Evolutionary conservation across 306 rosid species (phyloP).

Genomic region (Dryas alaskensis): DNA sequence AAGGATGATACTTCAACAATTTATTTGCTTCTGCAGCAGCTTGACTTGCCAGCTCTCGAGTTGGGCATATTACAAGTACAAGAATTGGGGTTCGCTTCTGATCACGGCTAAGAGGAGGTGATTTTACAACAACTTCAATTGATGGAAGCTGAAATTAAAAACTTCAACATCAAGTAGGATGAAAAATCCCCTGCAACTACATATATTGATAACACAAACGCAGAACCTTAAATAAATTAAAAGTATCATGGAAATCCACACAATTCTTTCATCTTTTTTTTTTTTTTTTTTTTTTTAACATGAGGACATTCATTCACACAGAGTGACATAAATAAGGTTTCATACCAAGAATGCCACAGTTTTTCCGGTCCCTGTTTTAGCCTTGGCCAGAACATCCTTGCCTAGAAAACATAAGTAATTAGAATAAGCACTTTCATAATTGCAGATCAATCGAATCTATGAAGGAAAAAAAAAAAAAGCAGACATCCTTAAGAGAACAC

Average conservation of each 20-base stretch:
- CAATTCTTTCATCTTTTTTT: not conserved
- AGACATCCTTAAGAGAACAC: not conserved
- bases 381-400: constrained; percentile 97
- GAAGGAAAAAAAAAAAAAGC: not conserved
- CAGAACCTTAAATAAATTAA: not conserved
- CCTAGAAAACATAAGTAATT: constrained; percentile 45
- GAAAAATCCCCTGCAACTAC: constrained; percentile 8
- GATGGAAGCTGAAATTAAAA: constrained; percentile 82
- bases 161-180: constrained; percentile 19
- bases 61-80: constrained; percentile 93
- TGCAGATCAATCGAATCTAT: constrained; percentile 4
- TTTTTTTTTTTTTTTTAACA: not conserved
- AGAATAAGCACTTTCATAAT: constrained; percentile 23
- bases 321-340: constrained; percentile 9
- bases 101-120: constrained; percentile 56
- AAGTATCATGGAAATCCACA: not conserved
- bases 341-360: constrained; percentile 97
- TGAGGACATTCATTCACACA: not conserved
- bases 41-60: constrained; percentile 92
- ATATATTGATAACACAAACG: not conserved
- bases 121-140: constrained; percentile 74
- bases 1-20: constrained; percentile 76
- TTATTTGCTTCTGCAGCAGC: constrained; percentile 84
- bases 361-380: constrained; percentile 97
- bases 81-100: constrained; percentile 72